Percentiles rank a stretch among this genome's conserved stretches.
phyloP scores from a whole-genome alignment of 2,329 filamentous ascomycete genomes.

The Phialocephala subalpina region DNA sequence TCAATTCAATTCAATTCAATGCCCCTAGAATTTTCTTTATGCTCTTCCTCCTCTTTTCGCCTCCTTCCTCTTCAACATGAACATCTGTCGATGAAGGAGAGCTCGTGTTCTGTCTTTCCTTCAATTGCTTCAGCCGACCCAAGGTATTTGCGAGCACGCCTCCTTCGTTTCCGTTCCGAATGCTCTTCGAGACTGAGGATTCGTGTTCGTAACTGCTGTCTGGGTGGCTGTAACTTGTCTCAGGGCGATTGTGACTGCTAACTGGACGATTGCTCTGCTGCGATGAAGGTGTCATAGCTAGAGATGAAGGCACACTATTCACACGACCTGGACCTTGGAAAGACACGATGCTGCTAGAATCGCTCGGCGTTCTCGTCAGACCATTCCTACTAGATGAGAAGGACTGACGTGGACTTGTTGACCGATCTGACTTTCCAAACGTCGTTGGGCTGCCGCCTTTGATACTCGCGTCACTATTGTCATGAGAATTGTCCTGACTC shows the following conservation, averaged over 20 bases:
- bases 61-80: slow-evolving; percentile 27
- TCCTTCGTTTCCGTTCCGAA: slow-evolving; percentile 24
- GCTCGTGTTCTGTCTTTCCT: slow-evolving; percentile 20
- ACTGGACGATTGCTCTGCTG: slow-evolving; percentile 23
- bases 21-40: slow-evolving; percentile 43
- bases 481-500: slow-evolving; percentile 40
- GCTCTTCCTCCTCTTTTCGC: slow-evolving; percentile 42
- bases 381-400: slow-evolving; percentile 40
- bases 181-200: slow-evolving; percentile 18
- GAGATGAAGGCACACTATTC: slow-evolving; percentile 28
- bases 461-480: slow-evolving; percentile 43
- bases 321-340: slow-evolving; percentile 26
- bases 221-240: too few relatives aligned
- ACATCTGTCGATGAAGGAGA: background rate
- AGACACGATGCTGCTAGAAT: slow-evolving; percentile 40
- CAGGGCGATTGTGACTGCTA: slow-evolving; percentile 22
- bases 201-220: slow-evolving; percentile 27
- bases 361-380: slow-evolving; percentile 36
- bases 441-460: slow-evolving; percentile 38
- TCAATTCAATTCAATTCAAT: slow-evolving; percentile 19
- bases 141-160: slow-evolving; percentile 37
- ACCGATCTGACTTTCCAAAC: slow-evolving; percentile 36
- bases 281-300: slow-evolving; percentile 40
- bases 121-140: slow-evolving; percentile 35
- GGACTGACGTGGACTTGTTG: slow-evolving; percentile 41